Evolutionary conservation across 179 eudicot species (phyloP).

Genomic region (Vitellaria paradoxa): DNA sequence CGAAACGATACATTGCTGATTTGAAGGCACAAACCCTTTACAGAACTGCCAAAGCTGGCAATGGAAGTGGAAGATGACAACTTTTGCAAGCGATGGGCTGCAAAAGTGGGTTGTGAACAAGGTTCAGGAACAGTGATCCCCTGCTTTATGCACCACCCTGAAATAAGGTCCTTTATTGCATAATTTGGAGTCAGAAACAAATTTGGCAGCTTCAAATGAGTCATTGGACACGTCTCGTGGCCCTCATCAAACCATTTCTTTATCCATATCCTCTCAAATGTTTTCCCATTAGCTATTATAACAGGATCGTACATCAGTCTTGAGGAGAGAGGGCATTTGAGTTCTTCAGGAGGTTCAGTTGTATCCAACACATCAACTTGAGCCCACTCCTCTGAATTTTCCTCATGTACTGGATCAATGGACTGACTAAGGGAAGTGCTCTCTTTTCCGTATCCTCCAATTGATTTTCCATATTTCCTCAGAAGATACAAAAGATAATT

Average conservation of each 20-base stretch:
- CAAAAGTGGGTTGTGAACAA: constrained; percentile 16
- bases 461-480: constrained; percentile 40
- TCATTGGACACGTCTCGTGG: constrained; percentile 55
- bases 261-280: constrained; percentile 60
- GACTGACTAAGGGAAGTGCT: constrained; percentile 12
- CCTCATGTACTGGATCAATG: constrained; percentile 18
- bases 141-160: constrained; percentile 48
- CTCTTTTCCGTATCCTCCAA: constrained; percentile 29
- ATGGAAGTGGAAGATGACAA: constrained; percentile 47
- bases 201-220: constrained; percentile 36
- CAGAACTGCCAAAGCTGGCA: constrained; percentile 47
- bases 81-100: constrained; percentile 12
- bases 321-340: constrained; percentile 56
- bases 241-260: constrained; percentile 74
- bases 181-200: constrained; percentile 45
- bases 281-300: constrained; percentile 60
- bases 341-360: constrained; percentile 49
- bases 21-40: constrained; percentile 49
- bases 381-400: constrained; percentile 19
- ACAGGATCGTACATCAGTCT: constrained; percentile 70
- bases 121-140: constrained; percentile 31
- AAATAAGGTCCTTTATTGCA: constrained; percentile 42
- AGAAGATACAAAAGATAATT: constrained; percentile 45
- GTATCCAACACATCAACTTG: constrained; percentile 18
- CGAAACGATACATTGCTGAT: constrained; percentile 51